Evolutionary conservation across 352 stramenopile species (phyloP), one percentile per base, ranked within the genome.

Genomic region (Achlya hypogyna): DNA sequence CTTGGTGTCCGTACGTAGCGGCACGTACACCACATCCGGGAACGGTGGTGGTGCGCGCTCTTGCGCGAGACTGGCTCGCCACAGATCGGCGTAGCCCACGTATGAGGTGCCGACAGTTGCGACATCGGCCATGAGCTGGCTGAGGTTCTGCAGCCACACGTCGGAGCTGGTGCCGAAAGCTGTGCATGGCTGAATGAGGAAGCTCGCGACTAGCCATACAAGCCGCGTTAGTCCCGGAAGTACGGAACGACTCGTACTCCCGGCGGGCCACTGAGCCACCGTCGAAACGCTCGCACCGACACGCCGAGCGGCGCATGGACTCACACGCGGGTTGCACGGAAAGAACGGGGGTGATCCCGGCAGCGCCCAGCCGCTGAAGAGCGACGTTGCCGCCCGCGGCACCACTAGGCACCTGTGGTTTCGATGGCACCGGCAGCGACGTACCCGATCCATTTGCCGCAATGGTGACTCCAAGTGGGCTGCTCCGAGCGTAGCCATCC

Each of bases 101-200:
- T 49, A 28, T 51, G 29, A 51, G 10, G 56, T 20, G 20, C 18
- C 3, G 10, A 29, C 10, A 22, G 54, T 29, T 23, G 34, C 42
- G 9, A 67, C 42, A 5, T 49, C 60, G 18, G 78, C 72, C 14
- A 87, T 56, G 51, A 88, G 83, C 1, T 78, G 64, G 3, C 69
- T 63, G 1, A 53, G 47, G 53, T 82, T 70, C 32, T 81, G 81
- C 29, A 75, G 68, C 78, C 82, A 88, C 28, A 87, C 63, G 52
- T 90, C 79, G 0, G 82, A 88, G 4, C 85, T 63, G 0, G 78
- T 84, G 0, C 82, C 82, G 53, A 87, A 87, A 3, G 66, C 63
- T 10, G 69, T 51, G 43, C 82, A 90, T 0, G 82, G 73, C 54
- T 81, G 78, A 3, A 90, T 58, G 0, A 69, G 72, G 25, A 90